These are phyloP conservation scores for Decorospora gaudefroyi DNA, from an alignment of 2,329 filamentous ascomycete species.

Conservation along the genomic window DNA sequence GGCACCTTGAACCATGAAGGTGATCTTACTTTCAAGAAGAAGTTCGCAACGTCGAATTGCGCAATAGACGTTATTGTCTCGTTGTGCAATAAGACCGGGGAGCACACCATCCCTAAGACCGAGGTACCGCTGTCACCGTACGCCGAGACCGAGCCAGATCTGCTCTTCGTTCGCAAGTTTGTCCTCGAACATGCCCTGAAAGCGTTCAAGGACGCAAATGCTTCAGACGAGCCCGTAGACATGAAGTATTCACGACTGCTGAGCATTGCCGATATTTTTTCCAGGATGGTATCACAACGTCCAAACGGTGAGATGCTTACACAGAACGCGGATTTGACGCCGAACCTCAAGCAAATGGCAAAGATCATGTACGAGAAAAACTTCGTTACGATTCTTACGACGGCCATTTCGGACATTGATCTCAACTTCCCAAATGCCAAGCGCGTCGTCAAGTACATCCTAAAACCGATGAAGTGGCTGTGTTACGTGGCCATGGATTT, in stretches of 20 bases:
- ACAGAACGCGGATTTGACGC: slow-evolving; percentile 44
- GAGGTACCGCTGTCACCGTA: slow-evolving; percentile 39
- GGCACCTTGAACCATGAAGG: slow-evolving; percentile 72
- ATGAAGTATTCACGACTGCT: slow-evolving; percentile 86
- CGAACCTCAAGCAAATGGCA: slow-evolving; percentile 79
- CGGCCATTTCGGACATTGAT: slow-evolving; percentile 92
- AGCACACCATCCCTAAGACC: slow-evolving; percentile 65
- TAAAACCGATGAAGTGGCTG: slow-evolving; percentile 83
- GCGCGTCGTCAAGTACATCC: slow-evolving; percentile 92
- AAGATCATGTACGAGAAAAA: slow-evolving; percentile 99
- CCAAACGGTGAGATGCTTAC: slow-evolving; percentile 44
- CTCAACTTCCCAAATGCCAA: slow-evolving; percentile 93
- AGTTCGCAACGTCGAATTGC: slow-evolving; percentile 78
- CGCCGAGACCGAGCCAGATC: slow-evolving; percentile 77
- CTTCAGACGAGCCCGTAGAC: slow-evolving; percentile 79
- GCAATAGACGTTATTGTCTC: slow-evolving; percentile 86
- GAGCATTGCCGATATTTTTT: slow-evolving; percentile 87
- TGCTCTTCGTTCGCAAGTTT: slow-evolving; percentile 91
- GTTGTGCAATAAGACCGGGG: slow-evolving; percentile 83
- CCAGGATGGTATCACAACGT: slow-evolving; percentile 77
- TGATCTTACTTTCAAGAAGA: slow-evolving; percentile 79
- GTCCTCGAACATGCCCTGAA: slow-evolving; percentile 91
- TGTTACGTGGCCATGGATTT: slow-evolving; percentile 85
- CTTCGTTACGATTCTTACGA: slow-evolving; percentile 84
- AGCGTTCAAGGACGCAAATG: slow-evolving; percentile 84